Evolutionary conservation across 805 yeast genomes (phyloP), one percentile per base, ranked within the genome.

Genomic region (Nakazawaea molendinolei): DNA sequence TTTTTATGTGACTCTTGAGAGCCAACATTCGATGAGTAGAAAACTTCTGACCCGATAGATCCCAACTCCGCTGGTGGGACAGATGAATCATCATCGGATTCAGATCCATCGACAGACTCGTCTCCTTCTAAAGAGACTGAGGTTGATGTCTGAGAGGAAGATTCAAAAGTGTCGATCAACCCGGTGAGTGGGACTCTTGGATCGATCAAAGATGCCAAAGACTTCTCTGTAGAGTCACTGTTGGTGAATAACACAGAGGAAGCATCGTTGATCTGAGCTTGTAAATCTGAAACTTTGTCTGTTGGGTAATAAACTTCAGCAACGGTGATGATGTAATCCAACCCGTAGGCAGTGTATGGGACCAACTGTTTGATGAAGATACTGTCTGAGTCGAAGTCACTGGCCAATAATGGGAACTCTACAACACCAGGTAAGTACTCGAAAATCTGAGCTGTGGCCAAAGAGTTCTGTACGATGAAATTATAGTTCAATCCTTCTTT

Each of bases 221-320:
- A 58, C 13, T 58, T 51, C 39, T 74, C 71, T 5, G 85, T 69
- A 1, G 68, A 48, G 46, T 71, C 73, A 14, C 78, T 69, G 53
- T 78, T 76, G 35, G 63, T 46, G 59, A 82, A 90, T 33, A 92
- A 54, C 17, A 48, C 40, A 3, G 95, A 84, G n/a, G 62, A 47
- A 0, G 66, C 44, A 39, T 76, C 60, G 34, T 63, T 58, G 28
- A 90, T 56, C 25, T 66, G 56, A 13, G 57, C 57, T 40, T 73
- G 72, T 44, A 90, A 64, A 0, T 61, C 53, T 1, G 55, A 47
- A 13, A 84, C 69, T 21, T 69, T 58, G 9, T 57, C 54, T 8
- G 60, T 54, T 16, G 95, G 95, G 62, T 86, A 81, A 54, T 83
- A 86, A 38, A 86, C 81, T 54, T 82, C 82, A 5, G 97, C 97